Conservation (phyloP, 1,284 basidiomycete species). For the Sphagnurus paluster region DNA sequence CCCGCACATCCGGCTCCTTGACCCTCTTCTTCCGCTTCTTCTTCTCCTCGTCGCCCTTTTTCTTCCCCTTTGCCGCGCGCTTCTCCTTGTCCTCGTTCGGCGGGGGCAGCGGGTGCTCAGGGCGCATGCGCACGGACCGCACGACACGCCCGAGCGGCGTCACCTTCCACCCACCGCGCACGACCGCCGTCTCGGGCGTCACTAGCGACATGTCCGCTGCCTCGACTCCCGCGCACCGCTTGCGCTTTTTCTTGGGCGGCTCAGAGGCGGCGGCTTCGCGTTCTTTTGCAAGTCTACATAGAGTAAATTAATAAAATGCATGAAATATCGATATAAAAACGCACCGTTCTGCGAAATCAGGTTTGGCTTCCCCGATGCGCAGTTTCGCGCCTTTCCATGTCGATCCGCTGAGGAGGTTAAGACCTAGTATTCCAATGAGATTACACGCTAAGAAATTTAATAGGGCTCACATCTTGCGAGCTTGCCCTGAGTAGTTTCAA, state of each 20-base stretch:
- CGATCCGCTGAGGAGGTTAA: slow-evolving; percentile 73
- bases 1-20: slow-evolving; percentile 45
- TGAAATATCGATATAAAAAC: background rate
- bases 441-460: too few relatives aligned
- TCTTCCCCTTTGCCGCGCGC: slow-evolving; percentile 13
- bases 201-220: slow-evolving; percentile 63
- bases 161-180: slow-evolving; percentile 61
- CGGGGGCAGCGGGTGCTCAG: slow-evolving; percentile 55
- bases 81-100: slow-evolving; percentile 23
- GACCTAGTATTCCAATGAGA: slow-evolving; percentile 41
- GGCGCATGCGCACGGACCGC: slow-evolving; percentile 66
- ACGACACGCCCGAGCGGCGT: slow-evolving; percentile 68
- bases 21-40: slow-evolving; percentile 34
- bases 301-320: background rate
- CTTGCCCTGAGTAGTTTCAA: slow-evolving; percentile 61
- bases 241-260: slow-evolving; percentile 40
- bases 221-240: slow-evolving; percentile 36
- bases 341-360: slow-evolving; percentile 66
- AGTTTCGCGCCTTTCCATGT: slow-evolving; percentile 83
- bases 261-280: slow-evolving; percentile 29
- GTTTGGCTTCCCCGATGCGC: slow-evolving; percentile 77
- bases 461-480: slow-evolving; percentile 60
- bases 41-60: slow-evolving; percentile 19
- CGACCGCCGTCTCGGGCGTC: slow-evolving; percentile 52
- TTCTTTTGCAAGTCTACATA: slow-evolving; percentile 36